Evolutionary conservation across 768 basidiomycete genomes (phyloP).

Genomic region (Lactarius trivialis): DNA sequence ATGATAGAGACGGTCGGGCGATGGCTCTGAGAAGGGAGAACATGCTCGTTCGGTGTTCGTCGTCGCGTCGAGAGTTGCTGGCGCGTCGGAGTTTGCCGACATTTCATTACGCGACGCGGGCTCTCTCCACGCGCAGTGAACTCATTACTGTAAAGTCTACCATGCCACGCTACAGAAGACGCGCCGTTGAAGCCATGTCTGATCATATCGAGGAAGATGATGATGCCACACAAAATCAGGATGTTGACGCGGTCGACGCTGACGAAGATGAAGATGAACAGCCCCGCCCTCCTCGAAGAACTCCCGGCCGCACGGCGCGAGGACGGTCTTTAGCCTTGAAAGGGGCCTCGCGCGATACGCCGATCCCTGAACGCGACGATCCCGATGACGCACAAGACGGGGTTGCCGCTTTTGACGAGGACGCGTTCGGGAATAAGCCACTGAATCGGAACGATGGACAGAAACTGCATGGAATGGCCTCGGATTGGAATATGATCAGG

Average conservation of each 20-base stretch:
- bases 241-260: slow-evolving; percentile 37
- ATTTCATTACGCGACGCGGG: not conserved
- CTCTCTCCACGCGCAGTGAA: not conserved
- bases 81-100: slow-evolving; percentile 11
- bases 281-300: slow-evolving; percentile 32
- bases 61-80: not conserved
- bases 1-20: slow-evolving; percentile 8
- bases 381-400: slow-evolving; percentile 32
- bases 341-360: slow-evolving; percentile 10
- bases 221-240: slow-evolving; percentile 31
- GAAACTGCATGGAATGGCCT: slow-evolving; percentile 50
- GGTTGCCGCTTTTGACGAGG: slow-evolving; percentile 42
- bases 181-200: slow-evolving; percentile 43
- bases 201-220: slow-evolving; percentile 53
- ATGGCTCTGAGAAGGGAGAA: slow-evolving; percentile 10
- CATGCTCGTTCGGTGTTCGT: slow-evolving; percentile 6
- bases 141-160: slow-evolving; percentile 20
- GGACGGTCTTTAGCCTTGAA: not conserved
- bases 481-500: slow-evolving; percentile 57
- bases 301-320: slow-evolving; percentile 20
- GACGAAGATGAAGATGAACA: slow-evolving; percentile 34
- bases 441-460: slow-evolving; percentile 45
- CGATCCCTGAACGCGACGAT: slow-evolving; percentile 30
- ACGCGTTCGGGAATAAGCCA: slow-evolving; percentile 61
- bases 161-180: slow-evolving; percentile 36